Evolutionary conservation across 805 yeast species (phyloP).

Genomic region (Suhomyces vadensis): DNA sequence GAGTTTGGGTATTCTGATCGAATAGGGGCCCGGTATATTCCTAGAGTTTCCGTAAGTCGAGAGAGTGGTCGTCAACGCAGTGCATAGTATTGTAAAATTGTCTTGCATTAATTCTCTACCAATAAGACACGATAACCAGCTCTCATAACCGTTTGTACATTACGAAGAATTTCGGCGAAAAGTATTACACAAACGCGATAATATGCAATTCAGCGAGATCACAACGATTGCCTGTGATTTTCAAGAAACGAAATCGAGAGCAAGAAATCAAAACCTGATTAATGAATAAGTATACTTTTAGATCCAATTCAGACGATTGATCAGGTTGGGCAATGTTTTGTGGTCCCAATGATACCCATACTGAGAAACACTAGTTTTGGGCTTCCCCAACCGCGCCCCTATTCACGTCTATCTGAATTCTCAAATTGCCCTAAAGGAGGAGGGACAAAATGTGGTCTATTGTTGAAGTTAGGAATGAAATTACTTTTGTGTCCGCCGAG

Average conservation of each 20-base stretch:
- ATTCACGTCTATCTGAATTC: background rate
- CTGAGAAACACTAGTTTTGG: background rate
- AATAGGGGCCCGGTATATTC: background rate
- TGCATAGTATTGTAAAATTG: background rate
- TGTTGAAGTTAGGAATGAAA: background rate
- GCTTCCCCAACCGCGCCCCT: background rate
- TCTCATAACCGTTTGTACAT: constrained; percentile 1
- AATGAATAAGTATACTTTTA: no score
- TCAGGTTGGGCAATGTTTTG: background rate
- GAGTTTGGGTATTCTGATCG: no score
- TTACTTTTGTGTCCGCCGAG: background rate
- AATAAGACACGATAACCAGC: background rate
- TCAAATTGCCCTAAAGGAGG: background rate
- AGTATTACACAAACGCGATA: constrained; percentile 6
- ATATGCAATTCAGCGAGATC: background rate
- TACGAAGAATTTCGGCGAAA: constrained; percentile 11
- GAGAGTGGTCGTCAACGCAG: background rate
- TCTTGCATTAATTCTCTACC: background rate
- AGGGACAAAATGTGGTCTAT: background rate
- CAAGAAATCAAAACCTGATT: no score
- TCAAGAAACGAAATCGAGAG: background rate
- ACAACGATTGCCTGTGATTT: background rate
- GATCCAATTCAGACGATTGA: no score
- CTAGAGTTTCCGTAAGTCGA: no score
- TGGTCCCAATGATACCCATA: background rate